Percentiles rank a stretch among this genome's conserved stretches.
phyloP scores from a whole-genome alignment of 1,139 yeast species.

The Geotrichum reessii region DNA sequence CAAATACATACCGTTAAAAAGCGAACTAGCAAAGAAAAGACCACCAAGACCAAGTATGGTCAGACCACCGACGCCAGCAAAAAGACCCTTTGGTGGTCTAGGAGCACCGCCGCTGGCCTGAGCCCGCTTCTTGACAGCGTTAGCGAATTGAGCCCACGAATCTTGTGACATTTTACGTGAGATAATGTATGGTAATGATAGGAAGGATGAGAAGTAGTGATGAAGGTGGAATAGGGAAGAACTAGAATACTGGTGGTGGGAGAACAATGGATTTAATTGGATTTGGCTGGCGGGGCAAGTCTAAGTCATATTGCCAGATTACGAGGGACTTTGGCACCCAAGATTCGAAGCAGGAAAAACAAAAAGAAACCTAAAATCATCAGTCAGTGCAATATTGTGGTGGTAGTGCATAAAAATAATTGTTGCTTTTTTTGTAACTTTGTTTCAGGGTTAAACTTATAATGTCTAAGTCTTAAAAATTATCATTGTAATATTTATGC shows the following conservation, averaged over 20 bases:
- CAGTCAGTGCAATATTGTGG: too few species aligned
- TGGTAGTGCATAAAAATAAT: background rate
- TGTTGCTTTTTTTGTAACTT: background rate
- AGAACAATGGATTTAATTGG: background rate
- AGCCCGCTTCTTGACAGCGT: slow-evolving; percentile 61
- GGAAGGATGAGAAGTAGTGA: background rate
- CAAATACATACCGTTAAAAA: slow-evolving; percentile 49
- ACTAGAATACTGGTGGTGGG: background rate
- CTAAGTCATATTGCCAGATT: background rate
- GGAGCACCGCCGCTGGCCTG: slow-evolving; percentile 48
- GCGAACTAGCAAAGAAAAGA: slow-evolving; percentile 61
- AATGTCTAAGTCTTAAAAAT: background rate
- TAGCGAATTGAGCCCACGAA: slow-evolving; percentile 59
- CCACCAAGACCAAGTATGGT: slow-evolving; percentile 68
- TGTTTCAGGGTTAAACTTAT: background rate
- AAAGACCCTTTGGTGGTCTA: slow-evolving; percentile 29
- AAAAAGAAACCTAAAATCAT: too few species aligned
- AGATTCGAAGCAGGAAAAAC: background rate
- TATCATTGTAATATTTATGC: background rate
- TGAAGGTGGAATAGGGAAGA: background rate
- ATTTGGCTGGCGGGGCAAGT: background rate
- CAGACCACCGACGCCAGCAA: slow-evolving; percentile 75
- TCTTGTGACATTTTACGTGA: slow-evolving; percentile 19
- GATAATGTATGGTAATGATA: background rate
- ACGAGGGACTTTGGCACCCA: background rate